Percentiles rank a stretch among this genome's conserved stretches.
These are phyloP conservation scores for Lichenothelia convexa DNA, from an alignment of 495 filamentous ascomycete species.

Conservation along the genomic window DNA sequence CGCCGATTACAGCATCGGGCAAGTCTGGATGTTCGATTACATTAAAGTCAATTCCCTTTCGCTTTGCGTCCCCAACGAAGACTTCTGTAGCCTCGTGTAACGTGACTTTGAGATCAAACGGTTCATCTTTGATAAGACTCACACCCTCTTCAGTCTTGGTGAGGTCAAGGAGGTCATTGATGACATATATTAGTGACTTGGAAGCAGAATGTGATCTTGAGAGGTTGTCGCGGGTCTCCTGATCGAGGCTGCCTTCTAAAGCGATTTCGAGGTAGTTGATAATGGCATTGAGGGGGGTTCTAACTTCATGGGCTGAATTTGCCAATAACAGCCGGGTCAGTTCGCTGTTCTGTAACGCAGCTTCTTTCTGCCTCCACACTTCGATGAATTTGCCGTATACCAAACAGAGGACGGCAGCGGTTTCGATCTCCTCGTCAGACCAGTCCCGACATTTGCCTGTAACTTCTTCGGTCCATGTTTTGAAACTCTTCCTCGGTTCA, in stretches of 20 bases:
- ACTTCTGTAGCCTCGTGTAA: constrained; percentile 59
- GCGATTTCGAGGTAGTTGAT: constrained; percentile 95
- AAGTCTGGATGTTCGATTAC: constrained; percentile 49
- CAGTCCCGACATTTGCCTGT: constrained; percentile 57
- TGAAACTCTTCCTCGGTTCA: constrained; percentile 63
- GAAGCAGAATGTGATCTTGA: constrained; percentile 85
- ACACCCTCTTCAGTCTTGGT: constrained; percentile 78
- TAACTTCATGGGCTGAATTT: constrained; percentile 89
- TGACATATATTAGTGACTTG: constrained; percentile 85
- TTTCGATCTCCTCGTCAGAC: constrained; percentile 65
- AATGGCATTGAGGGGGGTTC: constrained; percentile 86
- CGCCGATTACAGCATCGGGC: constrained; percentile 56
- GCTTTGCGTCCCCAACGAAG: constrained; percentile 53
- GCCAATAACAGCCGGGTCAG: constrained; percentile 66
- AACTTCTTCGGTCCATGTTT: constrained; percentile 58
- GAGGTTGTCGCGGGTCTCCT: constrained; percentile 74
- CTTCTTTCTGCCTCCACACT: constrained; percentile 87
- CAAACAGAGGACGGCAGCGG: constrained; percentile 70
- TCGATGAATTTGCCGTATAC: constrained; percentile 87
- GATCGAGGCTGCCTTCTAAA: constrained; percentile 63
- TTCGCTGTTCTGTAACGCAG: constrained; percentile 61
- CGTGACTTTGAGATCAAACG: constrained; percentile 53
- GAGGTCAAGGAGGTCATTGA: constrained; percentile 86
- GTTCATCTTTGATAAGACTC: constrained; percentile 62
- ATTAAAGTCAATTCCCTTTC: constrained; percentile 55